Evolutionary conservation across 768 basidiomycete species (phyloP), one percentile per base, ranked within the genome.

Genomic region (Asterophora parasitica): DNA sequence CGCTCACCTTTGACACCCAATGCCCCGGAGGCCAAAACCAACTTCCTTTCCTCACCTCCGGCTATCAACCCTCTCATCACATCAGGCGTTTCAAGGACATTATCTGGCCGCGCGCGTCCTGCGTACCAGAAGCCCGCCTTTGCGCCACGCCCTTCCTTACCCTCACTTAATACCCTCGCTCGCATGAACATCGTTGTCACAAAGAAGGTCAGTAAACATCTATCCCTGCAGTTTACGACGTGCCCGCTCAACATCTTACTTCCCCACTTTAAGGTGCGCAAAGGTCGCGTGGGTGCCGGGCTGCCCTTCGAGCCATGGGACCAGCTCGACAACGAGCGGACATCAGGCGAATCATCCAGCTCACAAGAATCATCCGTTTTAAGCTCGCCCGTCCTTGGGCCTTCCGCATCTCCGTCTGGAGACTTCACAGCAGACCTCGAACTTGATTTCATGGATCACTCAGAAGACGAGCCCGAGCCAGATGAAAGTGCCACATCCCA

Each of bases 291-390:
- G 5, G 78, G 78, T 34, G 78, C 77, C 1, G 58, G 67, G 0
- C 65, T 80, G 7, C 78, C 78, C 0, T 72, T 69, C 49, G 78
- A 80, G 56, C 78, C 78, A 36, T 80, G 78, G 78, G 72, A 78
- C 50, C 64, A 65, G 39, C 48, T 62, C n/a, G 58, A 63, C 23
- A 39, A 44, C 17, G 50, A 53, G 15, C 51, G 55, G 43, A 53
- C 48, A 31, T 53, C 52, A 35, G 35, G 47, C 15, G 50, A 51
- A 43, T 50, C 54, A n/a, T 56, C 48, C 35, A 26, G 16, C 19
- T 53, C 54, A n/a, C 47, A 49, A 31, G 52, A 55, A 31, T 38
- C 38, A 39, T 42, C 48, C 23, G 19, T 45, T 19, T 45, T 46
- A 15, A 15, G 17, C 5, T 33, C 45, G 15, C 32, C 51, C 36